Evolutionary conservation across 2,329 filamentous ascomycete genomes (phyloP).

Genomic region (Leptographium galeiforme): DNA sequence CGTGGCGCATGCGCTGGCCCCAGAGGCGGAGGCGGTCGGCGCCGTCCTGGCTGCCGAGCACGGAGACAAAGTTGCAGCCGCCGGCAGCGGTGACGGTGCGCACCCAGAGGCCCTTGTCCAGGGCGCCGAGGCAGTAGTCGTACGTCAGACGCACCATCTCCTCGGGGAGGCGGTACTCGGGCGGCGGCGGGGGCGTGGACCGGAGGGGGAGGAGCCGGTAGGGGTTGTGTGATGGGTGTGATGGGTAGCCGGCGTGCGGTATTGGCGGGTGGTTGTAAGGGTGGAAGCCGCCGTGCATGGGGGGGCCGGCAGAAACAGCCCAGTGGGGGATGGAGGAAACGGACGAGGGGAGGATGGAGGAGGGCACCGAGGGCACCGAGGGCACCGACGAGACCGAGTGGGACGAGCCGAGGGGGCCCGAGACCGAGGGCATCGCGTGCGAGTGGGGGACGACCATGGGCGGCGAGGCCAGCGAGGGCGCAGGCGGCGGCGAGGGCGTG

Average conservation of each 20-base stretch:
- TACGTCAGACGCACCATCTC: slow-evolving; percentile 12
- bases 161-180: slow-evolving; percentile 9
- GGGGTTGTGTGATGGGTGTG: background rate
- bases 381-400: background rate
- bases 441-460: too few relatives aligned
- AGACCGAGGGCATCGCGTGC: background rate
- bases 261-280: too few relatives aligned
- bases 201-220: background rate
- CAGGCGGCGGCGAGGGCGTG: slow-evolving; percentile 11
- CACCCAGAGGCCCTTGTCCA: slow-evolving; percentile 13
- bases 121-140: slow-evolving; percentile 12
- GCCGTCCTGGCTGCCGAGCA: slow-evolving; percentile 5
- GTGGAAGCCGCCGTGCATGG: too few relatives aligned
- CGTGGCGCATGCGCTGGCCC: slow-evolving; percentile 12
- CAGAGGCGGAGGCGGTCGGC: slow-evolving; percentile 11
- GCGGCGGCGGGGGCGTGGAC: slow-evolving; percentile 1
- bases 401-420: background rate
- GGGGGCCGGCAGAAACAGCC: too few relatives aligned
- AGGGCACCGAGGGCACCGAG: too few relatives aligned
- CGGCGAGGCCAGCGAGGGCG: background rate
- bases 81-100: slow-evolving; percentile 3
- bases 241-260: background rate
- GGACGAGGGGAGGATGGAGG: too few relatives aligned
- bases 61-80: slow-evolving; percentile 1
- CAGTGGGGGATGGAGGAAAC: too few relatives aligned